Evolutionary conservation across 176 grass and related monocot species (phyloP), one percentile per base, ranked within the genome.

Genomic region (Cocos nucifera): DNA sequence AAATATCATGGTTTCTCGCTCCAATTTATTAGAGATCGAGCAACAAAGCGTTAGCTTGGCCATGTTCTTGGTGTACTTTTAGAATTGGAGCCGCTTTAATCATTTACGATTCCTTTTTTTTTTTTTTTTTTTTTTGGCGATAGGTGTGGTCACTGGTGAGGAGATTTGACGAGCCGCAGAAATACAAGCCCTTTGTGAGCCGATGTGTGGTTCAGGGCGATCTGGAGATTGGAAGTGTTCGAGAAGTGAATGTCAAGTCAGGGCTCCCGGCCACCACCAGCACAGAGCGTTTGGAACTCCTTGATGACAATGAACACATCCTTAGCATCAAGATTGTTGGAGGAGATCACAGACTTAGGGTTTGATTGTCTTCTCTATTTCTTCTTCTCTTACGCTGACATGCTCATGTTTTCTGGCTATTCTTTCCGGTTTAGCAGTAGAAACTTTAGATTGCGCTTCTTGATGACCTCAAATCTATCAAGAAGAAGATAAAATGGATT

Each of bases 181-280:
- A 19, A 22, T 65, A 51, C 35, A 65, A 65, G 62, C 62, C 62
- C 17, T 65, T 65, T 25, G 62, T 65, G 22, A 65, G 62, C 62
- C 23, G 62, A 51, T 65, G 62, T 22, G 51, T 65, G 4, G 30
- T 65, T 15, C 62, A 51, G 21, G 48, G 62, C 2, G 62, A 22
- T 65, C n/a, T 65, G 10, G 48, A 10, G 4, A 16, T 65, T 23
- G 62, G 62, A 4, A 49, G 62, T 22, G 18, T 65, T 44, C 21
- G 62, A 17, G 48, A 65, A 22, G 62, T 65, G 10, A 65, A 65
- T 19, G 24, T 65, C 62, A 65, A 65, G 24, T 65, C 62, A 17
- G 62, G 62, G 15, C 62, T 65, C 0, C 62, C 62, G 14, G 62
- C 62, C 5, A 65, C 62, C 21, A 65, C 62, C 44, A 65, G 62